Conservation (phyloP, 1,284 basidiomycete genomes). For the Papiliotrema terrestris region DNA sequence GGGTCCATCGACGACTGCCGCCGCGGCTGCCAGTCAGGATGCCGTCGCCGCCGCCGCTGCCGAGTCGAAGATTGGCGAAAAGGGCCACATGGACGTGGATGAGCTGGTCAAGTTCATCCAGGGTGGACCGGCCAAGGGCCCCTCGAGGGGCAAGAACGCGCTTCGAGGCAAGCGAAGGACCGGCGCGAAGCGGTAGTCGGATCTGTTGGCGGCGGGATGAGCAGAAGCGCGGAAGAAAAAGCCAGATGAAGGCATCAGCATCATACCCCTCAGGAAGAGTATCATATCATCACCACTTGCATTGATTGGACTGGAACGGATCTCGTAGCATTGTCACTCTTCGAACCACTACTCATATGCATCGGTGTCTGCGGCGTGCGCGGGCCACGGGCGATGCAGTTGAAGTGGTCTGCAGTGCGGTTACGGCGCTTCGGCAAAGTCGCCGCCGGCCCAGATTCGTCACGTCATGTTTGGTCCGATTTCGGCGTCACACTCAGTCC, state of each 20-base stretch:
- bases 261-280: neutral
- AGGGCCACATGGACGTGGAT: conserved; percentile 47
- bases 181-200: conserved; percentile 38
- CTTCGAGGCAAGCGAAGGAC: conserved; percentile 48
- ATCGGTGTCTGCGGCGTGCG: no score
- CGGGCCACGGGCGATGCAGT: no score
- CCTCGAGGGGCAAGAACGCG: conserved; percentile 40
- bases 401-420: no score
- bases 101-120: conserved; percentile 52
- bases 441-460: no score
- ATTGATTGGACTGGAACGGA: no score
- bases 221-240: neutral
- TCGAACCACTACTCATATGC: no score
- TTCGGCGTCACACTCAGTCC: neutral
- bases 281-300: no score
- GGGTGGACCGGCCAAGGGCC: conserved; percentile 22
- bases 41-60: conserved; percentile 13
- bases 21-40: conserved; percentile 10
- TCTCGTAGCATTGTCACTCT: no score
- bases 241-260: neutral
- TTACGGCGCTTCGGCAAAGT: no score
- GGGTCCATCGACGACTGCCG: conserved; percentile 9
- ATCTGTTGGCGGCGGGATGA: neutral
- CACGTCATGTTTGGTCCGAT: no score
- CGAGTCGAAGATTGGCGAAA: conserved; percentile 30